A percentile compares a stretch with the other conserved stretches of the same genome.
Conservation (phyloP, 768 basidiomycete genomes). For the Symmetrospora coprosmae region DNA sequence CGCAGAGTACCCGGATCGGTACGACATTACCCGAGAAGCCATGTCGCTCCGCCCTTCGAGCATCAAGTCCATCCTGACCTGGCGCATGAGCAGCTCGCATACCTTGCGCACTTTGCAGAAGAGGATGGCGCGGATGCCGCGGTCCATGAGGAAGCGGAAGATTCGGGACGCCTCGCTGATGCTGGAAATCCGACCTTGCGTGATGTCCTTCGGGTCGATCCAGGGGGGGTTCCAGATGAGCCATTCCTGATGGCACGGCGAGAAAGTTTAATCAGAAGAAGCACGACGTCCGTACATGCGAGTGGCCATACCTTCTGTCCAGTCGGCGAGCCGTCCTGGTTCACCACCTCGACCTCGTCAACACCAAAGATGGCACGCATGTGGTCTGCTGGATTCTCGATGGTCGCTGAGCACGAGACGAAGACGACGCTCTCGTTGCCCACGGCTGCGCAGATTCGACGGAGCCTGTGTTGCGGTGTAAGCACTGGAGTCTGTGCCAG, state of each 20-base stretch:
- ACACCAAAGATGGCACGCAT: constrained; percentile 66
- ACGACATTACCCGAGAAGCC: constrained; percentile 59
- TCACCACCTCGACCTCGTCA: constrained; percentile 53
- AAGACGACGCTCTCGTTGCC: constrained; percentile 39
- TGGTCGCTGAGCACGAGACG: constrained; percentile 78
- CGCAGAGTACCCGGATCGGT: constrained; percentile 70
- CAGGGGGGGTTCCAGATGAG: constrained; percentile 60
- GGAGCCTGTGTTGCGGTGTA: constrained; percentile 16
- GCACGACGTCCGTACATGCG: background rate
- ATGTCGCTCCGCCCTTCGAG: constrained; percentile 64
- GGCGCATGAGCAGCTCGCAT: constrained; percentile 68
- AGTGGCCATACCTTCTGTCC: constrained; percentile 45
- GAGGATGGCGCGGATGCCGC: constrained; percentile 65
- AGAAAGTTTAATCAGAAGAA: background rate
- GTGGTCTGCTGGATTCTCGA: constrained; percentile 56
- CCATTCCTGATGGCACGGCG: constrained; percentile 52
- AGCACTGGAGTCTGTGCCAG: too few species aligned
- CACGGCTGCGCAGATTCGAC: constrained; percentile 29
- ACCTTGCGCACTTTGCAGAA: constrained; percentile 62
- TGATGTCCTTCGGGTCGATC: constrained; percentile 46
- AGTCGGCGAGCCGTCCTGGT: constrained; percentile 66
- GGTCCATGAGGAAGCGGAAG: constrained; percentile 68
- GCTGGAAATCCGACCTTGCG: constrained; percentile 47
- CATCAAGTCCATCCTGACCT: constrained; percentile 54
- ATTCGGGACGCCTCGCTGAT: constrained; percentile 55